Base-by-base conservation (phyloP, 2,329 filamentous ascomycete genomes). In the Calonectria leucothoes region DNA sequence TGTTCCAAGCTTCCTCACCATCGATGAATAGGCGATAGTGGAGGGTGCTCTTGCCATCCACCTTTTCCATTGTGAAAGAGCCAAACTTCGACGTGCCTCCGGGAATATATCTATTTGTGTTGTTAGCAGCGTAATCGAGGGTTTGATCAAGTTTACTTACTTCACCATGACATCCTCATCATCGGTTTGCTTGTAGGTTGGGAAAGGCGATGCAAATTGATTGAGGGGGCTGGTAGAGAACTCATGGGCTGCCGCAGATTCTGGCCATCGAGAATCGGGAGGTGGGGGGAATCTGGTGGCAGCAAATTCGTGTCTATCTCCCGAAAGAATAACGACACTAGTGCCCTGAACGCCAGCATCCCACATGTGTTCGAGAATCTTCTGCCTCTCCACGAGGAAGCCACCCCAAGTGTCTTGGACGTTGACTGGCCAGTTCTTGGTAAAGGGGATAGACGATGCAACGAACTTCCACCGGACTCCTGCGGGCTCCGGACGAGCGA, bases 271-370 rank as follows among this genome's bases (percentile, higher is more conserved):
- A 63, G 91, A 91, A 75, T 86, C 88, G 66, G 78, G 87, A 74
- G 88, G 91, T n/a, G 89, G 92, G 20, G 88, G 93, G 85, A 94
- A 93, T 63, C 93, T 92, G 0, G 96, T 98, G 0, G 96, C 96
- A 2, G 94, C 97, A 83, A 98, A 98, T 83, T 99, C 97, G 82
- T 99, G 97, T n/a, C 97, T 89, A 81, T 99, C 97, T 0, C 97
- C 97, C 20, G 94, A 97, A 14, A 99, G 88, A 15, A 98, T 88
- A 4, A 98, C 89, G 10, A 98, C 93, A 29, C 96, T 94, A 7
- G 94, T 87, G 8, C 94, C 94, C 6, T 91, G 90, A 1, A 91
- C 87, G n/a, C 94, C 93, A 0, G 94, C 93, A 74, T 94, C 93
- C 95, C 97, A 98, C 91, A 98, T 98, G 2, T 95, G 94, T 82